A percentile compares a stretch with the other conserved stretches of the same genome.
Conservation (phyloP, 371 early-diverging fungal genomes). For the Mortierella sp. region DNA sequence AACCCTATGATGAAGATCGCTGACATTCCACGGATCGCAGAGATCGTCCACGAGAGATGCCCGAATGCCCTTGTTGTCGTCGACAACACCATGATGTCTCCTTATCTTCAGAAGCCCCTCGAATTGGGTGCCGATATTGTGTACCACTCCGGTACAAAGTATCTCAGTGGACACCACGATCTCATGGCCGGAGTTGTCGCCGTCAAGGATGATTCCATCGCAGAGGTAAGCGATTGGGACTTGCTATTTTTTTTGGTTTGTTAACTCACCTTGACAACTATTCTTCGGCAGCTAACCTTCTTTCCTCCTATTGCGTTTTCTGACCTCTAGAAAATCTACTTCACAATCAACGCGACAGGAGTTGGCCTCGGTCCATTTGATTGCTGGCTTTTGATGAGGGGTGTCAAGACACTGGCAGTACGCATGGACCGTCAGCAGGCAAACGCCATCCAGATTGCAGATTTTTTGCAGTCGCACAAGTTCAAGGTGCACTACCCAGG, state of each 20-base stretch:
- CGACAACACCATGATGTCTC: constrained; percentile 96
- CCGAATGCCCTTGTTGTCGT: constrained; percentile 89
- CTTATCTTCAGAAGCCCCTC: constrained; percentile 89
- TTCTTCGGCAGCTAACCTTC: not conserved
- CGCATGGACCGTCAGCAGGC: constrained; percentile 91
- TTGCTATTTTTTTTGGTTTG: not conserved
- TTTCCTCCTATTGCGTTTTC: not conserved
- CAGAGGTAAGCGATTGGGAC: constrained; percentile 65
- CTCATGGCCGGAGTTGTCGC: constrained; percentile 93
- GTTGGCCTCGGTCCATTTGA: constrained; percentile 90
- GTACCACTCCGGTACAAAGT: constrained; percentile 93
- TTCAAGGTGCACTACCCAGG: constrained; percentile 94
- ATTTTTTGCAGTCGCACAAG: constrained; percentile 82
- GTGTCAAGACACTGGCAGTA: constrained; percentile 90
- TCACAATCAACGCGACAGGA: constrained; percentile 95
- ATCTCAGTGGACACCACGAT: constrained; percentile 94
- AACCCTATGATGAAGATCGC: constrained; percentile 91
- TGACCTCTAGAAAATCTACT: constrained; percentile 73
- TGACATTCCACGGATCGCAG: constrained; percentile 83
- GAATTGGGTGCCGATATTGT: constrained; percentile 91
- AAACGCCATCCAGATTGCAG: constrained; percentile 83
- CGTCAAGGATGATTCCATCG: constrained; percentile 75
- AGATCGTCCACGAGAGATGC: constrained; percentile 75
- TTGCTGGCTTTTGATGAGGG: constrained; percentile 89
- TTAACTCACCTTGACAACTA: not conserved